These are phyloP conservation scores for Phytophthora tentaculata DNA, from an alignment of 352 stramenopile species.

Conservation along the genomic window DNA sequence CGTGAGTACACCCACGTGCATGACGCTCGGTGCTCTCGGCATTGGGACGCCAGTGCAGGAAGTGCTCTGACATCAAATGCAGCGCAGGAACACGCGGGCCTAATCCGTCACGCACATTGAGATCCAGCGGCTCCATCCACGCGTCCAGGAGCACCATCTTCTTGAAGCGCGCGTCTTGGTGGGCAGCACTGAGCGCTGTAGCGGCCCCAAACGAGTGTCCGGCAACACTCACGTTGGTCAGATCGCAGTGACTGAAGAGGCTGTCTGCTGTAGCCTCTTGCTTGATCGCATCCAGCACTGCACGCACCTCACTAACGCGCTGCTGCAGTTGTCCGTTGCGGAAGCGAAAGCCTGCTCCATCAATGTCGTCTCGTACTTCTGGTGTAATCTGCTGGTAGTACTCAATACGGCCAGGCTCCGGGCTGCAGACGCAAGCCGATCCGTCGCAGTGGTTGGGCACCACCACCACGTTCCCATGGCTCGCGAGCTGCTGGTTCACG, in stretches of 20 bases:
- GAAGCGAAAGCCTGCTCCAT: slow-evolving; percentile 62
- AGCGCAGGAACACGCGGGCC: slow-evolving; percentile 50
- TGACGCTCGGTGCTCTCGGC: slow-evolving; percentile 51
- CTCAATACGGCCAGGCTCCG: slow-evolving; percentile 43
- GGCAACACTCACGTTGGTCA: slow-evolving; percentile 44
- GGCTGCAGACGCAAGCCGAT: slow-evolving; percentile 62
- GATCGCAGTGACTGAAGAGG: slow-evolving; percentile 43
- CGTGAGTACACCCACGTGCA: slow-evolving; percentile 43
- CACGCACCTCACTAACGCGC: slow-evolving; percentile 57
- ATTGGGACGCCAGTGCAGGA: slow-evolving; percentile 60
- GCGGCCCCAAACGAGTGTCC: slow-evolving; percentile 75
- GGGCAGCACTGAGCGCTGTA: slow-evolving; percentile 57
- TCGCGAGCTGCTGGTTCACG: slow-evolving; percentile 73
- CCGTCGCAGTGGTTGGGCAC: slow-evolving; percentile 69
- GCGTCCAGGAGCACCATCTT: slow-evolving; percentile 61
- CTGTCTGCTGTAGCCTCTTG: slow-evolving; percentile 9
- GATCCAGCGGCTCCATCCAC: slow-evolving; percentile 72
- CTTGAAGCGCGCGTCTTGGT: slow-evolving; percentile 55
- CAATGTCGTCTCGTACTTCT: slow-evolving; percentile 51
- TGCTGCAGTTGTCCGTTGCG: slow-evolving; percentile 65
- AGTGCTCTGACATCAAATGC: slow-evolving; percentile 73
- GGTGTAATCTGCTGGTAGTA: slow-evolving; percentile 70
- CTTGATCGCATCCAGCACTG: slow-evolving; percentile 49
- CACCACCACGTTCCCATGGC: slow-evolving; percentile 61
- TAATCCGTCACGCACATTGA: slow-evolving; percentile 43